Percentiles rank a stretch among this genome's conserved stretches.
These are phyloP conservation scores for Vigna unguiculata DNA, from an alignment of 306 rosid genomes.

Conservation along the genomic window DNA sequence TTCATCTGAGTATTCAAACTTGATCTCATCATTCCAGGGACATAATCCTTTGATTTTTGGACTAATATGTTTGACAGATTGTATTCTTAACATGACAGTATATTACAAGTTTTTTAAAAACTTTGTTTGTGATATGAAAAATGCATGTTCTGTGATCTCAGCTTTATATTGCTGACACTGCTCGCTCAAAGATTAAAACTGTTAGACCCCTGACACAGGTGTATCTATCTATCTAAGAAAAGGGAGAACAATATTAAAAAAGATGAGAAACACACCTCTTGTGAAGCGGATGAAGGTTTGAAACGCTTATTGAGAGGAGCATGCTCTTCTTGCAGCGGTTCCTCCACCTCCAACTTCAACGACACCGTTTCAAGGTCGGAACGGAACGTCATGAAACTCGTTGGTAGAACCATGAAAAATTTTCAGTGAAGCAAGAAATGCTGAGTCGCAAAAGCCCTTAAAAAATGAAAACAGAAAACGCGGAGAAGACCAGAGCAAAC, in stretches of 20 bases:
- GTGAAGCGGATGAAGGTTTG: constrained; percentile 55
- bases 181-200: background rate
- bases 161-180: background rate
- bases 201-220: background rate
- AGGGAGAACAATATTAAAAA: background rate
- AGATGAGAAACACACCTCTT: constrained; percentile 58
- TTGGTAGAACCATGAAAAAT: constrained; percentile 63
- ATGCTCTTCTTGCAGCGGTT: constrained; percentile 66
- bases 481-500: background rate
- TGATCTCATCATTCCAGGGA: background rate
- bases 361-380: constrained; percentile 58
- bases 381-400: constrained; percentile 66
- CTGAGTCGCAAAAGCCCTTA: background rate
- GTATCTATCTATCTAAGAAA: too few species aligned
- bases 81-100: background rate
- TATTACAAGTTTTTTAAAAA: background rate
- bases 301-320: constrained; percentile 70
- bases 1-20: background rate
- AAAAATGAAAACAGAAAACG: background rate
- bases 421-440: background rate
- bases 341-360: constrained; percentile 83
- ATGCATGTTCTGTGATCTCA: background rate
- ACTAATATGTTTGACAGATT: background rate
- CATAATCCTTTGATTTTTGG: background rate
- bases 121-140: background rate